Conservation (phyloP, 2,329 filamentous ascomycete species). For the Phyllosticta citrichinensis region DNA sequence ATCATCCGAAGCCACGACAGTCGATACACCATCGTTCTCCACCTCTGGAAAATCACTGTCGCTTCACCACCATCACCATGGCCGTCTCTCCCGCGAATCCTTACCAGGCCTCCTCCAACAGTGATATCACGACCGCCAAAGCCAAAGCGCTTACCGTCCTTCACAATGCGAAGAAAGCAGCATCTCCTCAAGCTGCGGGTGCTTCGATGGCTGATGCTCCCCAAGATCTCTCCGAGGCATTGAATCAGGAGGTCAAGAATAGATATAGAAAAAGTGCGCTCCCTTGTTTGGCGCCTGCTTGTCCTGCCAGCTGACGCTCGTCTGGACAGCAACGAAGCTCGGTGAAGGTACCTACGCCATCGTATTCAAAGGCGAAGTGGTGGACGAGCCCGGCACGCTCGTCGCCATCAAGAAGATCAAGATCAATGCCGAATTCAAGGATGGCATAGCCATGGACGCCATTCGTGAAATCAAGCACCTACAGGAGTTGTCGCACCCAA, state of each 20-base stretch:
- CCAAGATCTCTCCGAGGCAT: slow-evolving; percentile 36
- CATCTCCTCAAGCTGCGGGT: slow-evolving; percentile 13
- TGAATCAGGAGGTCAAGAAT: slow-evolving; percentile 47
- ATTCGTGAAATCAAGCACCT: slow-evolving; percentile 93
- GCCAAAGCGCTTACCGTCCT: slow-evolving; percentile 25
- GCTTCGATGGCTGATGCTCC: slow-evolving; percentile 16
- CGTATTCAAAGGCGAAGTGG: slow-evolving; percentile 80
- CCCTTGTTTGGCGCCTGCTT: slow-evolving; percentile 2
- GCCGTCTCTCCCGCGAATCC: slow-evolving; percentile 11
- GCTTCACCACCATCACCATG: slow-evolving; percentile 10
- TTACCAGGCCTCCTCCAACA: slow-evolving; percentile 5
- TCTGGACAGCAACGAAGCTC: slow-evolving; percentile 63
- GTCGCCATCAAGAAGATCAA: slow-evolving; percentile 96
- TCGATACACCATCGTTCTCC: neutral
- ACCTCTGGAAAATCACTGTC: neutral
- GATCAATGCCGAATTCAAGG: slow-evolving; percentile 71
- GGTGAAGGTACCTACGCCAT: slow-evolving; percentile 96
- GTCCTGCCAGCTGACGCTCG: slow-evolving; percentile 3
- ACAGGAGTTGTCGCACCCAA: slow-evolving; percentile 86
- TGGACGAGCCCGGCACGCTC: slow-evolving; percentile 57
- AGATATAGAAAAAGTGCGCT: slow-evolving; percentile 35
- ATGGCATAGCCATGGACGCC: slow-evolving; percentile 88
- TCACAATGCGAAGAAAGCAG: slow-evolving; percentile 14
- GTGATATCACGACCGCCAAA: slow-evolving; percentile 13
- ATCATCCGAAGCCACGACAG: neutral